Conservation (phyloP, 2,329 filamentous ascomycete genomes). For the Oidium heveae region DNA sequence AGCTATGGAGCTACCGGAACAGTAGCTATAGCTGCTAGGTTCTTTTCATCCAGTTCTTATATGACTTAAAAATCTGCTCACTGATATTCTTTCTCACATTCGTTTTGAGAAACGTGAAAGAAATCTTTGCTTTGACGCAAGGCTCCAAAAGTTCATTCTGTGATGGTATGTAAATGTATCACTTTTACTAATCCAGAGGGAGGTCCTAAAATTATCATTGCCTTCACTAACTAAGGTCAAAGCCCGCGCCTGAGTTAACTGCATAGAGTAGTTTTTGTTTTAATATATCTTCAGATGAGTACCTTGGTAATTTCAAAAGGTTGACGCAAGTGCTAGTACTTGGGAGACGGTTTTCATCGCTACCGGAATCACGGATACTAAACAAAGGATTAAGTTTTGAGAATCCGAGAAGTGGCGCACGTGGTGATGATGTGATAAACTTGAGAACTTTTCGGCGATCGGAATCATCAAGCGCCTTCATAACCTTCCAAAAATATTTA, state of each 20-base stretch:
- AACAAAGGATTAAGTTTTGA: conserved; percentile 64
- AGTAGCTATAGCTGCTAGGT: too few species aligned
- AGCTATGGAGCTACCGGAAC: too few species aligned
- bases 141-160: too few species aligned
- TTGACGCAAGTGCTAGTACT: conserved; percentile 96
- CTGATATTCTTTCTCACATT: too few species aligned
- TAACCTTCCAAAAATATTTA: conserved; percentile 73
- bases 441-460: conserved; percentile 74
- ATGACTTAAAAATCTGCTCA: too few species aligned
- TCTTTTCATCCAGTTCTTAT: too few species aligned
- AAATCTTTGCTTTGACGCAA: too few species aligned
- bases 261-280: conserved; percentile 72
- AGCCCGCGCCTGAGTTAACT: conserved; percentile 70
- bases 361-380: conserved; percentile 64
- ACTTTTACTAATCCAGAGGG: too few species aligned
- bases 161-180: too few species aligned
- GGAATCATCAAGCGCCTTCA: conserved; percentile 47
- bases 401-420: conserved; percentile 76
- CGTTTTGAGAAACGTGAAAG: too few species aligned
- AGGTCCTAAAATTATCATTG: too few species aligned
- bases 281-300: conserved; percentile 37
- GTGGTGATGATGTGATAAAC: conserved; percentile 82
- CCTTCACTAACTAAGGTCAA: conserved; percentile 33
- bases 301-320: conserved; percentile 71
- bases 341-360: conserved; percentile 53